Base-by-base conservation (phyloP, 495 filamentous ascomycete genomes). In the Aspergillus conjunctus region DNA sequence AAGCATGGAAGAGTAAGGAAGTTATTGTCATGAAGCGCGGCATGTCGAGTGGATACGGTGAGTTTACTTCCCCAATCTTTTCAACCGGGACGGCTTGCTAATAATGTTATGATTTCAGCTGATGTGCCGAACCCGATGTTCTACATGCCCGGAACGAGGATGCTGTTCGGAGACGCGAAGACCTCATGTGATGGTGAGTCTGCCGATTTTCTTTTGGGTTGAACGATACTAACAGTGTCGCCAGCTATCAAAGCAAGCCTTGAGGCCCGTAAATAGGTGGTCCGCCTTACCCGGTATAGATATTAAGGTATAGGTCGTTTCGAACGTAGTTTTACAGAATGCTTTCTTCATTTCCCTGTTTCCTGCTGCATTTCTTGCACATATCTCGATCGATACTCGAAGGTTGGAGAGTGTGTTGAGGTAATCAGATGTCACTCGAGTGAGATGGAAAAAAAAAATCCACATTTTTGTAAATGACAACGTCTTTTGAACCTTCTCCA, bases 61-160 rank as follows among this genome's bases (percentile, higher is more conserved):
- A 71, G 81, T 73, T 17, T 39, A 33, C 33, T 45, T 20, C 39
- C 12, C 10, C 26, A 30, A 5, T 10, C 22, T 33, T 33, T 21
- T 6, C 4, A 26, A 52, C 32, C 48, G 54, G 41, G 7, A 12
- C 39, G 54, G 48, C 10, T 51, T 55, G 11, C 22, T 18, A 17
- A 26, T 54, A 48, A 59, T 48, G 0, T 31, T 44, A 49, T n/a
- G 14, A 11, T 39, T 21, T 51, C 54, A 87, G 86, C 90, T 34
- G 90, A 93, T 71, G 89, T 93, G 5, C 88, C 87, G 9, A 93
- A 93, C 70, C 90, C 90, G 20, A 91, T 93, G 88, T 93, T 93
- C 74, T 92, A 85, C 71, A 91, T 90, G 88, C 87, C 88, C 0
- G 85, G 86, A 22, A 91, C 89, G 8, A 88, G 85, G 71, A 93